Evolutionary conservation across 2,329 filamentous ascomycete species (phyloP).

Genomic region (Diaporthe velutina): DNA sequence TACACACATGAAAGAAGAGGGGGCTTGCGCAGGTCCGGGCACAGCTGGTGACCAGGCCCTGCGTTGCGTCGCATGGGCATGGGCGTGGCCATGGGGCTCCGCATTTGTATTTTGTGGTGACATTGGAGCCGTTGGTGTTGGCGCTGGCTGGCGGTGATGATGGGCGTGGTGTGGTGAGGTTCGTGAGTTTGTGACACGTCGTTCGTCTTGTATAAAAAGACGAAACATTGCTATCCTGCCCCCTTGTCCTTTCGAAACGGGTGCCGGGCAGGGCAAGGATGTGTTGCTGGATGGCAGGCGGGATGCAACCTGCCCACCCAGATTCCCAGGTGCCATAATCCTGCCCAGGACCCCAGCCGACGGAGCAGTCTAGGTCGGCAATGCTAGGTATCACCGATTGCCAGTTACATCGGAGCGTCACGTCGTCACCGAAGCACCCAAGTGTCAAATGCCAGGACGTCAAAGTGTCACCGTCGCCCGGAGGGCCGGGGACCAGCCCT

Average conservation of each 20-base stretch:
- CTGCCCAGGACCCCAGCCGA: slow-evolving; percentile 1
- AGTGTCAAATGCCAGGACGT: neutral
- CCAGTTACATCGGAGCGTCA: slow-evolving; percentile 22
- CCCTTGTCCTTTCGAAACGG: slow-evolving; percentile 24
- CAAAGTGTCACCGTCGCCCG: neutral
- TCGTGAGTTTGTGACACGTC: slow-evolving; percentile 29
- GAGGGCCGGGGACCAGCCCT: neutral
- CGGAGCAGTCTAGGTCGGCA: slow-evolving; percentile 4
- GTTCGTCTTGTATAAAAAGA: slow-evolving; percentile 24
- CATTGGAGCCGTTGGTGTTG: neutral
- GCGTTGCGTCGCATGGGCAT: neutral
- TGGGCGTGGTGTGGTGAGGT: slow-evolving; percentile 6
- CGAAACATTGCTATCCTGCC: slow-evolving; percentile 8
- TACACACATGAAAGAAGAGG: slow-evolving; percentile 7
- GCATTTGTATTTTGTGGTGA: slow-evolving; percentile 12
- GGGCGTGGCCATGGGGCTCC: neutral
- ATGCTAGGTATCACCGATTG: slow-evolving; percentile 4
- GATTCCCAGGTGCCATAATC: slow-evolving; percentile 11
- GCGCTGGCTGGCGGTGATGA: neutral
- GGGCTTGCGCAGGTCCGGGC: neutral
- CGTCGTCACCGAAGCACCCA: slow-evolving; percentile 15
- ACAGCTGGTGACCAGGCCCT: neutral
- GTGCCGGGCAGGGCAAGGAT: slow-evolving; percentile 14
- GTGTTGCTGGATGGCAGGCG: slow-evolving; percentile 27
- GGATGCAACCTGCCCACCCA: slow-evolving; percentile 28